Evolutionary conservation across 495 filamentous ascomycete genomes (phyloP).

Genomic region (Trichocladium uniseriatum): DNA sequence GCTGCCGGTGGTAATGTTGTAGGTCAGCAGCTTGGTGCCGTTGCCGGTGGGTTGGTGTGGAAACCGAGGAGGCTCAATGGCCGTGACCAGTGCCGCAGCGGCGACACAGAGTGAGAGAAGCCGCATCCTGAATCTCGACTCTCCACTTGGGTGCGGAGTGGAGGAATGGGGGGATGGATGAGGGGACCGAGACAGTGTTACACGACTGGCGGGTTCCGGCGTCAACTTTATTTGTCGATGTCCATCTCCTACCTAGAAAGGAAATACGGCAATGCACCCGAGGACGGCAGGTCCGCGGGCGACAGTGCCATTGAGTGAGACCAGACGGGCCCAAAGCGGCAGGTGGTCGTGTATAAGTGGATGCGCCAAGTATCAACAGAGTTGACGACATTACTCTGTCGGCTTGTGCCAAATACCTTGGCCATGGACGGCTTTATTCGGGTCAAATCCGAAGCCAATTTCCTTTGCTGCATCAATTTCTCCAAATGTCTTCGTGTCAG

Average conservation of each 20-base stretch:
- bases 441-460: too few species aligned
- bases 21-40: constrained; percentile 34
- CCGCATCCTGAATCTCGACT: constrained; percentile 10
- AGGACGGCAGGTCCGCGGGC: constrained; percentile 8
- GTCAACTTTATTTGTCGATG: constrained; percentile 1
- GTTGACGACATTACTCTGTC: too few species aligned
- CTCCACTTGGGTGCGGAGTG: not conserved
- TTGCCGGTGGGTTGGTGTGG: constrained; percentile 30
- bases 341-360: constrained; percentile 4
- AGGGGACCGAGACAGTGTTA: too few species aligned
- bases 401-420: too few species aligned
- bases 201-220: not conserved
- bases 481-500: too few species aligned
- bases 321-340: not conserved
- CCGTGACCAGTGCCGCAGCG: constrained; percentile 11
- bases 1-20: constrained; percentile 33
- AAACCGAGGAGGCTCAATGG: constrained; percentile 32
- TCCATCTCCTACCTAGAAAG: constrained; percentile 8
- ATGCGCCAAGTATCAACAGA: constrained; percentile 4
- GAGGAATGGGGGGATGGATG: not conserved
- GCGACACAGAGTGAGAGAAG: constrained; percentile 10
- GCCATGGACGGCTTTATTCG: too few species aligned
- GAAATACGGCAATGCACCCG: constrained; percentile 8
- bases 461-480: too few species aligned
- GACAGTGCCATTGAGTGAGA: constrained; percentile 2